Evolutionary conservation across 2,329 filamentous ascomycete genomes (phyloP).

Genomic region (Arthrobotrys iridis): DNA sequence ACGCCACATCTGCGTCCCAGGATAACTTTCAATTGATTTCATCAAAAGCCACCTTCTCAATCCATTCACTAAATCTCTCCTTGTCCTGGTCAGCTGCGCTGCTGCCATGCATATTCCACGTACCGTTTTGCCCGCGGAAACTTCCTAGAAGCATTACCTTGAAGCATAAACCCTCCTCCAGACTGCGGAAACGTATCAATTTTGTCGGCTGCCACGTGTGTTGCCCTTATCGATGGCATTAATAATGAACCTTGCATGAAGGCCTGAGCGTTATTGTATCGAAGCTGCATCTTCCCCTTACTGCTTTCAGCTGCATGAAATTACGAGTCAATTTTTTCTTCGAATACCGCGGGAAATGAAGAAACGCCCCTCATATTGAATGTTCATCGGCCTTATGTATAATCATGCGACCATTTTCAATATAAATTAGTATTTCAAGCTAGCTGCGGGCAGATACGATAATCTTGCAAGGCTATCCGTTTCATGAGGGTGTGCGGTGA

Average conservation of each 20-base stretch:
- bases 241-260: slow-evolving; percentile 36
- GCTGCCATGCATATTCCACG: background rate
- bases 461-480: background rate
- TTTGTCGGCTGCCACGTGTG: slow-evolving; percentile 50
- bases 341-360: slow-evolving; percentile 1
- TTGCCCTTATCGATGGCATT: slow-evolving; percentile 23
- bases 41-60: slow-evolving; percentile 19
- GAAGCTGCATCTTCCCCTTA: slow-evolving; percentile 7
- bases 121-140: slow-evolving; percentile 10
- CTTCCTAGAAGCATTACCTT: slow-evolving; percentile 13
- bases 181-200: slow-evolving; percentile 19
- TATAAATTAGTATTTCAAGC: background rate
- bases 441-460: background rate
- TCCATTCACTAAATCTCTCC: slow-evolving; percentile 16
- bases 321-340: slow-evolving; percentile 22
- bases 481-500: slow-evolving; percentile 23
- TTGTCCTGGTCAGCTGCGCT: slow-evolving; percentile 31
- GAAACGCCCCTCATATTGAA: background rate
- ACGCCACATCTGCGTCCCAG: slow-evolving; percentile 33
- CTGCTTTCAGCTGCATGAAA: slow-evolving; percentile 35
- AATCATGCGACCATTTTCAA: slow-evolving; percentile 35
- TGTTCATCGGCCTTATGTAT: slow-evolving; percentile 13
- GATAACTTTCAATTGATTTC: slow-evolving; percentile 27
- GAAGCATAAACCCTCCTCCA: slow-evolving; percentile 18
- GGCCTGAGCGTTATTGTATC: slow-evolving; percentile 36